Percentiles rank a stretch among this genome's conserved stretches.
Evolutionary conservation across 2,329 filamentous ascomycete species (phyloP).

Genomic region (Esteya vermicola): DNA sequence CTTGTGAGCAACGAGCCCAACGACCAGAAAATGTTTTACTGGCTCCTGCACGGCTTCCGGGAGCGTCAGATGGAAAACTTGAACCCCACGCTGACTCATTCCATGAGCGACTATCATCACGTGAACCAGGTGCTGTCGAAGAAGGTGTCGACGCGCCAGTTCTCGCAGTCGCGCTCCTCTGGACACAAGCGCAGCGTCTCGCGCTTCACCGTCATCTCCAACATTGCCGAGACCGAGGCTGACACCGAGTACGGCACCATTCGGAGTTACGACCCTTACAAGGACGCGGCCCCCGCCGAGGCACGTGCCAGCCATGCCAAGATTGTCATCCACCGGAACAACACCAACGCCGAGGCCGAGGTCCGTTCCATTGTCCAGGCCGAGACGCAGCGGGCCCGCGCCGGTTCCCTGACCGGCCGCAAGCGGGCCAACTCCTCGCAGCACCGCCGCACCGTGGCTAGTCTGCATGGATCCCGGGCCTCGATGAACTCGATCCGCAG

Average conservation of each 20-base stretch:
- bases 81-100: conserved; percentile 65
- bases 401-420: conserved; percentile 1
- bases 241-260: conserved; percentile 28
- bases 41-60: conserved; percentile 66
- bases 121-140: conserved; percentile 45
- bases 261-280: conserved; percentile 72
- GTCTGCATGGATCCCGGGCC: conserved; percentile 19
- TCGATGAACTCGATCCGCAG: conserved; percentile 34
- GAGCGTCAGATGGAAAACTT: conserved; percentile 82
- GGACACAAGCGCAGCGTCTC: conserved; percentile 41
- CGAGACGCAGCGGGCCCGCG: conserved; percentile 6
- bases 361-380: conserved; percentile 17
- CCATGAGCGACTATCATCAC: conserved; percentile 83
- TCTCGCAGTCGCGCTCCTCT: conserved; percentile 29
- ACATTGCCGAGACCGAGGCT: conserved; percentile 32
- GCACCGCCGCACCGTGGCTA: conserved; percentile 16
- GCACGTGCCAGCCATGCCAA: conserved; percentile 47
- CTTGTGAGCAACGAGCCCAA: conserved; percentile 58
- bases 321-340: conserved; percentile 51
- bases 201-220: conserved; percentile 52
- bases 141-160: conserved; percentile 47
- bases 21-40: conserved; percentile 89
- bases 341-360: conserved; percentile 18
- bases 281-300: conserved; percentile 42
- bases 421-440: conserved; percentile 13